Conservation (phyloP, 2,329 filamentous ascomycete species). For the Neocatenulostroma microsporum region DNA sequence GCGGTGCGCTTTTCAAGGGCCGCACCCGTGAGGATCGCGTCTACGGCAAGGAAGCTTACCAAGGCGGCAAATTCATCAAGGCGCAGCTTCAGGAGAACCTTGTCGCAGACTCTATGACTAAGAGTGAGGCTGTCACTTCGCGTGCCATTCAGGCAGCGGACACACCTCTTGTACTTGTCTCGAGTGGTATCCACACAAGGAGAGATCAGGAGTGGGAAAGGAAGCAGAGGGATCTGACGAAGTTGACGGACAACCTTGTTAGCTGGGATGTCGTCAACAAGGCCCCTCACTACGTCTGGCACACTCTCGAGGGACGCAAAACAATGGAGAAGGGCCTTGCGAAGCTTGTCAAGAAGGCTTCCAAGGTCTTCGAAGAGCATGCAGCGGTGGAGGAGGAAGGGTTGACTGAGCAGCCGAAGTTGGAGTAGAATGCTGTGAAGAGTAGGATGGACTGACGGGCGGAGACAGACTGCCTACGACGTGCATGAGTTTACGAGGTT, state of each 20-base stretch:
- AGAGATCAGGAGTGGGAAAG: conserved; percentile 65
- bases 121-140: conserved; percentile 71
- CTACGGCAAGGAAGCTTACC: conserved; percentile 70
- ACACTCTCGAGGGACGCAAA: conserved; percentile 60
- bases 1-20: conserved; percentile 73
- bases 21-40: conserved; percentile 75
- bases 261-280: conserved; percentile 81
- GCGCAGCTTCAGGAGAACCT: conserved; percentile 88
- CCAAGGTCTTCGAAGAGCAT: too few relatives aligned
- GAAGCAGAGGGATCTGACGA: conserved; percentile 77
- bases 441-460: too few relatives aligned
- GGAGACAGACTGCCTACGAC: too few relatives aligned
- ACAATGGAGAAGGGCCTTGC: conserved; percentile 71
- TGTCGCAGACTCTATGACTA: conserved; percentile 75
- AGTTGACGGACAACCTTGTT: conserved; percentile 68
- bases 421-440: too few relatives aligned
- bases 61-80: conserved; percentile 77
- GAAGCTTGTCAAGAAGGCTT: conserved; percentile 54
- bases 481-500: too few relatives aligned
- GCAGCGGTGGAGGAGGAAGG: too few relatives aligned
- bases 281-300: conserved; percentile 83
- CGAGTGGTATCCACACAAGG: conserved; percentile 65
- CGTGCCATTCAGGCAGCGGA: conserved; percentile 69
- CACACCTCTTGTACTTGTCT: conserved; percentile 71
- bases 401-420: too few relatives aligned